Evolutionary conservation across 73 alveolate genomes (phyloP), one percentile per base, ranked within the genome.

Genomic region (Breviolum minutum): DNA sequence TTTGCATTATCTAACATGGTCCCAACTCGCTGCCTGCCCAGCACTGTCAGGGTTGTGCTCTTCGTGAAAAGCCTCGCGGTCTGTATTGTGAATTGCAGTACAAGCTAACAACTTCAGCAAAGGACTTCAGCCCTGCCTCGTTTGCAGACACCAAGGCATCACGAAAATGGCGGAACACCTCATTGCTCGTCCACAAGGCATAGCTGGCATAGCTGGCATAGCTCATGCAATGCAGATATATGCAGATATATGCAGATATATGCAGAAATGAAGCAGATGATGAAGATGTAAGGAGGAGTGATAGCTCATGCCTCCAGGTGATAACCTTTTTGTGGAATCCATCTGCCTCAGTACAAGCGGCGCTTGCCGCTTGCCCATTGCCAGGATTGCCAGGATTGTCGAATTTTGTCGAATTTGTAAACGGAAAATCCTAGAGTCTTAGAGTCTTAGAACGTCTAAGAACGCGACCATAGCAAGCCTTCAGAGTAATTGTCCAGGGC

Each of bases 311-410:
- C 98, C 98, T 92, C 98, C 64, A 80, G 84, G 84, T 92, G 98
- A 29, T 92, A 92, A 26, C 98, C 98, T 13, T 71, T 92, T 80
- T 92, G 63, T 61, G 98, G 98, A 17, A 92, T 64, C 98, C 98
- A 92, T 32, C 98, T 84, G 32, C 98, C 98, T 92, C 48, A 60
- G 24, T 17, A 63, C 63, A 40, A 40, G 54, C 54, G n/a, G n/a
- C n/a, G n/a, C n/a, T n/a, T n/a, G n/a, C n/a, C n/a, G n/a, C n/a
- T n/a, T n/a, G n/a, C n/a, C n/a, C n/a, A n/a, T n/a, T n/a, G n/a
- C n/a, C n/a, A n/a, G n/a, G n/a, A n/a, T n/a, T 76, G 84, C 81
- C 16, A 70, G 81, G 29, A 73, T 40, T 40, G 54, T 40, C 54
- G 3, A 66, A 66, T 13, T 17, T 17, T 22, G 77, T 22, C 17